Conservation (phyloP, 306 rosid genomes). For the Oemleria cerasiformis region DNA sequence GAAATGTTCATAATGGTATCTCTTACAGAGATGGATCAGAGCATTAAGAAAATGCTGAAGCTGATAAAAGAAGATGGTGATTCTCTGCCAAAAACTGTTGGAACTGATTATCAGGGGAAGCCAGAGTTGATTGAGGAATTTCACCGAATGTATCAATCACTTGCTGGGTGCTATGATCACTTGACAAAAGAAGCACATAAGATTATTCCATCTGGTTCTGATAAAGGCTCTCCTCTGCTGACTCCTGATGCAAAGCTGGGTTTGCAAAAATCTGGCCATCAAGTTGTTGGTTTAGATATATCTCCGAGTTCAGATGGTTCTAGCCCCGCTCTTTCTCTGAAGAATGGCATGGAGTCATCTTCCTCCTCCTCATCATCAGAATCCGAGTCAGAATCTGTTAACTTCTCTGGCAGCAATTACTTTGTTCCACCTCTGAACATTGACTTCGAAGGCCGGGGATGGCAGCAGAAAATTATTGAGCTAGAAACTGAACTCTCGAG, state of each 20-base stretch:
- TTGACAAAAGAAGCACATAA: conserved; percentile 27
- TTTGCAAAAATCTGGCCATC: conserved; percentile 31
- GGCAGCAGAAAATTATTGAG: conserved; percentile 30
- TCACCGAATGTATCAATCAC: conserved; percentile 33
- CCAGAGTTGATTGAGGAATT: conserved; percentile 33
- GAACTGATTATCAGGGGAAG: conserved; percentile 10
- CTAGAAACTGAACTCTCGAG: conserved; percentile 36
- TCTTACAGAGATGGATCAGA: conserved; percentile 40
- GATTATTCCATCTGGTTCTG: conserved; percentile 34
- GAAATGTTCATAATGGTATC: neutral
- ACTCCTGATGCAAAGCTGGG: conserved; percentile 50
- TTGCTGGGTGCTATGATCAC: conserved; percentile 27
- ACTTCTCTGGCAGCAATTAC: conserved; percentile 24
- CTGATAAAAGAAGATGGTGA: conserved; percentile 37
- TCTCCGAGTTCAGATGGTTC: conserved; percentile 49
- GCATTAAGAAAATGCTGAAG: conserved; percentile 35
- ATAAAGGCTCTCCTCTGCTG: conserved; percentile 21
- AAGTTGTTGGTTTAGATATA: conserved; percentile 38
- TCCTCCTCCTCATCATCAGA: conserved; percentile 48
- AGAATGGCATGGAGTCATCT: conserved; percentile 45
- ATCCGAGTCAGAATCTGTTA: conserved; percentile 48
- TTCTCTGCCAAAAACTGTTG: conserved; percentile 11
- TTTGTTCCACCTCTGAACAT: conserved; percentile 27
- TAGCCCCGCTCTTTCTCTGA: conserved; percentile 46
- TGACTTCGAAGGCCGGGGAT: conserved; percentile 32